Percentiles rank a stretch among this genome's conserved stretches.
Evolutionary conservation across 257 asterid species (phyloP).

Genomic region (Capsicum baccatum): DNA sequence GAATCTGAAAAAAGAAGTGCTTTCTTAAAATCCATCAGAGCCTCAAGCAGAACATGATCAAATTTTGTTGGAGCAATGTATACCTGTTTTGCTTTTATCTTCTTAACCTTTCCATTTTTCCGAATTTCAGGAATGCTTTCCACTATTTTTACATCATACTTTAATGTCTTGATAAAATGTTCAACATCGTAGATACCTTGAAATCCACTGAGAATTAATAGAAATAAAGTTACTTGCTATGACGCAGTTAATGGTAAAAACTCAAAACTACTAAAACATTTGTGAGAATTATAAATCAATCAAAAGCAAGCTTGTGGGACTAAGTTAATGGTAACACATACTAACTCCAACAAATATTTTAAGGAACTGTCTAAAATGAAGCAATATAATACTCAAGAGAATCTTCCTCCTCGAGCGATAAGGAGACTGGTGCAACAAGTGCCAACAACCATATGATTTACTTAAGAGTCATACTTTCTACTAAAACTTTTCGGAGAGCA

Average conservation of each 20-base stretch:
- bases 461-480: background rate
- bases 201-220: conserved; percentile 68
- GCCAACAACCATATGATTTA: background rate
- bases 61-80: conserved; percentile 30
- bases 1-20: conserved; percentile 55
- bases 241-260: conserved; percentile 7
- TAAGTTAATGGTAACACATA: conserved; percentile 8
- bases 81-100: conserved; percentile 88
- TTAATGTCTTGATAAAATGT: conserved; percentile 85
- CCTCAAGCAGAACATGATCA: conserved; percentile 26
- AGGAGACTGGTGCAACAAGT: background rate
- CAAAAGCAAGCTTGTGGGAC: conserved; percentile 1
- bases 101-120: conserved; percentile 86
- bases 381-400: background rate
- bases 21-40: conserved; percentile 33
- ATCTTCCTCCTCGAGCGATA: background rate
- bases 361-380: background rate
- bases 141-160: conserved; percentile 83
- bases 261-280: background rate
- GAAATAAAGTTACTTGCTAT: conserved; percentile 30
- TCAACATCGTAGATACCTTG: conserved; percentile 93
- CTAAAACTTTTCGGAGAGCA: background rate
- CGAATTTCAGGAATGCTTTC: conserved; percentile 84
- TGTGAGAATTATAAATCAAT: background rate
- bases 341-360: background rate